Evolutionary conservation across 202 grass and related monocot genomes (phyloP), one percentile per base, ranked within the genome.

Genomic region (Musa balbisiana): DNA sequence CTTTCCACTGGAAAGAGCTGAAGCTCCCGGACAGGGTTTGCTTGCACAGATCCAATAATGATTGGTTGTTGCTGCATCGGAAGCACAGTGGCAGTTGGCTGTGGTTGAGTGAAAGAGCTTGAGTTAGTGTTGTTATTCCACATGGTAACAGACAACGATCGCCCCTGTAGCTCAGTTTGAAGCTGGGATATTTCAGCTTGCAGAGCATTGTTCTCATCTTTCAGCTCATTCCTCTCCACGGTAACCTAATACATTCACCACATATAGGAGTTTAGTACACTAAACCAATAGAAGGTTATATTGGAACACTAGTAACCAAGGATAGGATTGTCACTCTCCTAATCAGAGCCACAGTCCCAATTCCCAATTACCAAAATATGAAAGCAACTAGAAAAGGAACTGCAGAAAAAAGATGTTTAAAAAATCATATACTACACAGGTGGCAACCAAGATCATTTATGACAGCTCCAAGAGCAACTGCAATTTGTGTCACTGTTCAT

Each of bases 121-220:
- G 68, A 27, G 69, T 79, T 78, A 43, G 73, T 9, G 49, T 51
- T 51, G 56, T 53, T 69, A 64, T 58, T 74, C 20, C 72, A 73
- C 0, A 65, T 20, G 13, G 58, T 43, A 70, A 62, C 79, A 63
- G 73, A 87, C 23, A 76, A 20, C 53, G 82, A 69, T 70, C 83
- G 87, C 70, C 64, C 73, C 22, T 74, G 51, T 71, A 93, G 75
- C 59, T 87, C 83, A 12, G 80, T 80, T 76, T 85, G 83, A 12
- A 93, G 85, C 60, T 80, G 76, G 69, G 77, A 29, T 81, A 90
- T 86, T 65, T 82, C 85, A 17, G 80, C 53, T 77, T 80, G 64
- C 54, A 93, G 76, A 6, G 85, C 73, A 51, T 54, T 64, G 27
- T 90, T 93, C 85, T 93, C 91, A 8, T 87, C 91, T 78, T 87